Base-by-base conservation (phyloP, 441 rosid species). In the Corymbia calophylla region DNA sequence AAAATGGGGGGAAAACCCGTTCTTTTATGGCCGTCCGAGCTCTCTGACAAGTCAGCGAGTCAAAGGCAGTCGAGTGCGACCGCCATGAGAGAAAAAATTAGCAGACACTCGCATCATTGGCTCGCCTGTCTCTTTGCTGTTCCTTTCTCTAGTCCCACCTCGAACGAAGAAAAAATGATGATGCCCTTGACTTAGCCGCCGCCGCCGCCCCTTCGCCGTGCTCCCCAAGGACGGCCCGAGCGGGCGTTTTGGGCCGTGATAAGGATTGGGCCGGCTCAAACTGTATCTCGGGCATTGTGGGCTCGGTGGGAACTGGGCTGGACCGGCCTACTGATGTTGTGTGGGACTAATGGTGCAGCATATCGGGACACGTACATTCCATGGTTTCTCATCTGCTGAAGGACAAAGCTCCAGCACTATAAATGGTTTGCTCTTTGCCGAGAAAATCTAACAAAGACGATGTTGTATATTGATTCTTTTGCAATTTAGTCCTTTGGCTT, bases 401-500 rank as follows among this genome's bases (percentile, higher is more conserved):
- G 39, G 44, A 19, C 27, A 32, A 9, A 23, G 35, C 27, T 70
- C 14, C 3, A 0, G 81, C 27, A 32, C 23, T 19, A 70, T 70
- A 19, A 25, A 70, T 19, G 81, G 47, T 35, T 70, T 32, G 48
- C 48, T 35, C 48, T 35, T 35, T 5, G 48, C 81, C 48, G 48
- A 21, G 81, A 70, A 70, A 10, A 19, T 35, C 23, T 70, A 14
- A 70, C 48, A 70, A 48, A 35, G 2, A 3, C 4, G 3, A 35
- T 18, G 27, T 35, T 18, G 48, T 35, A 3, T 35, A 70, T 35
- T 1, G 27, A 35, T 35, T 47, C 35, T 9, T 19, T 39, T 15
- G 0, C 8, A 70, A 35, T 19, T 9, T 70, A 70, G 25, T 35
- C 27, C 15, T 19, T 0, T 0, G 0, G 14, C 81, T 18, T 70